Percentiles rank a stretch among this genome's conserved stretches.
These are phyloP conservation scores for Collybiopsis luxurians DNA, from an alignment of 768 basidiomycete genomes.

Conservation along the genomic window DNA sequence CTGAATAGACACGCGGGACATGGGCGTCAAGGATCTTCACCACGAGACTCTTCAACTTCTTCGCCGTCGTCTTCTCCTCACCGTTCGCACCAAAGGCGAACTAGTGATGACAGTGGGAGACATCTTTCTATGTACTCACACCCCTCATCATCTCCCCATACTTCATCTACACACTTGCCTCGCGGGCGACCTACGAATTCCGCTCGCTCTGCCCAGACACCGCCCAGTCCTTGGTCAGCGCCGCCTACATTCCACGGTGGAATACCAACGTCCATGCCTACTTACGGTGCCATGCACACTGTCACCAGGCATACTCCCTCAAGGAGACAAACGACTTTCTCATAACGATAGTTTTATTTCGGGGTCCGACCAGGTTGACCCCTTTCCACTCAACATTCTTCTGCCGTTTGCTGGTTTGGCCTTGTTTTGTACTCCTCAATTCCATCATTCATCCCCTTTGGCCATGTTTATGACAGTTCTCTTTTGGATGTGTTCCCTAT, in stretches of 20 bases:
- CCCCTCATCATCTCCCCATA: constrained; percentile 10
- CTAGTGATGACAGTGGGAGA: constrained; percentile 13
- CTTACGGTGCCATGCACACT: neutral
- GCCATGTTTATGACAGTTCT: neutral
- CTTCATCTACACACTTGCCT: constrained; percentile 12
- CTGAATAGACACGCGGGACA: constrained; percentile 10
- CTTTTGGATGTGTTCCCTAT: neutral
- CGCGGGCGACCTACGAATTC: constrained; percentile 21
- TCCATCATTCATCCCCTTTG: neutral
- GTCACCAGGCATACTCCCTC: constrained; percentile 3
- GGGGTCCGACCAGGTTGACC: neutral
- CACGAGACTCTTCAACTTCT: constrained; percentile 27
- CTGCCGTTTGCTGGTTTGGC: neutral
- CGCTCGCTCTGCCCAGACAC: constrained; percentile 20
- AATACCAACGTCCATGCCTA: neutral
- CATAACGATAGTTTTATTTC: neutral
- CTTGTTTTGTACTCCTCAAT: neutral
- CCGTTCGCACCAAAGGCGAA: constrained; percentile 23
- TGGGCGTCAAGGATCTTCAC: constrained; percentile 32
- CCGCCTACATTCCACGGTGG: constrained; percentile 21
- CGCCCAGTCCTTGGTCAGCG: constrained; percentile 40
- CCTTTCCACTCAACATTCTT: neutral
- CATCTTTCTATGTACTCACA: neutral
- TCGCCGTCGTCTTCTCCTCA: constrained; percentile 34
- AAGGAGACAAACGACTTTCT: constrained; percentile 10